Evolutionary conservation across 1,139 yeast genomes (phyloP).

Genomic region (Wickerhamomyces sp.): DNA sequence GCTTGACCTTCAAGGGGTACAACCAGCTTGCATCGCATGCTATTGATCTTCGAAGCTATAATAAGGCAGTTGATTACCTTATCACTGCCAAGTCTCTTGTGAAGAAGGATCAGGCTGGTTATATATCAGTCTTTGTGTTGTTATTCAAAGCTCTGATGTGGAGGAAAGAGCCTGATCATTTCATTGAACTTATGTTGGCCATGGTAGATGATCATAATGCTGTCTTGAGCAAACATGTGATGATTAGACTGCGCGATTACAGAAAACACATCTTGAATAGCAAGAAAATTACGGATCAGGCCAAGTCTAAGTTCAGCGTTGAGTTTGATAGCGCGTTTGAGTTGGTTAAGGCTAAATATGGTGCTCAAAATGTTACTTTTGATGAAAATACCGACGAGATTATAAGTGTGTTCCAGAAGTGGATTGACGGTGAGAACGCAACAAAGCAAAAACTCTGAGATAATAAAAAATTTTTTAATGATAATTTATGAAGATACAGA

Average conservation of each 20-base stretch:
- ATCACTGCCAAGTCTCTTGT: conserved; percentile 8
- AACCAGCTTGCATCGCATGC: conserved; percentile 9
- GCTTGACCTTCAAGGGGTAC: conserved; percentile 7
- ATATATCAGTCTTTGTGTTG: conserved; percentile 5
- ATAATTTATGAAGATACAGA: no score
- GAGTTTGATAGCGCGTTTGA: neutral
- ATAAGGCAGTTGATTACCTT: conserved; percentile 9
- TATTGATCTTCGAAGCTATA: conserved; percentile 3
- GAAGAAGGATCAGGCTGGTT: conserved; percentile 1
- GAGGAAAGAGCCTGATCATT: conserved; percentile 1
- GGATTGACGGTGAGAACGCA: no score
- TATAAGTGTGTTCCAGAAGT: conserved; percentile 1
- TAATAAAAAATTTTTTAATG: no score
- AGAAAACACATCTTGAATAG: neutral
- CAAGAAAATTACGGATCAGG: neutral
- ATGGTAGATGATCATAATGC: conserved; percentile 5
- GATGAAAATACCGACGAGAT: neutral
- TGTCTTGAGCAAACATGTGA: neutral
- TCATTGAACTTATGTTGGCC: conserved; percentile 4
- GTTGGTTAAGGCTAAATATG: conserved; percentile 1
- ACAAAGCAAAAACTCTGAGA: no score
- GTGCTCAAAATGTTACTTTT: neutral
- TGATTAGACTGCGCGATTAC: conserved; percentile 1
- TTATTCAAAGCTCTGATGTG: conserved; percentile 8
- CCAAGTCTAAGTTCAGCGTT: neutral